Base-by-base conservation (phyloP, 2,329 filamentous ascomycete species). In the Pseudogymnoascus sp. region DNA sequence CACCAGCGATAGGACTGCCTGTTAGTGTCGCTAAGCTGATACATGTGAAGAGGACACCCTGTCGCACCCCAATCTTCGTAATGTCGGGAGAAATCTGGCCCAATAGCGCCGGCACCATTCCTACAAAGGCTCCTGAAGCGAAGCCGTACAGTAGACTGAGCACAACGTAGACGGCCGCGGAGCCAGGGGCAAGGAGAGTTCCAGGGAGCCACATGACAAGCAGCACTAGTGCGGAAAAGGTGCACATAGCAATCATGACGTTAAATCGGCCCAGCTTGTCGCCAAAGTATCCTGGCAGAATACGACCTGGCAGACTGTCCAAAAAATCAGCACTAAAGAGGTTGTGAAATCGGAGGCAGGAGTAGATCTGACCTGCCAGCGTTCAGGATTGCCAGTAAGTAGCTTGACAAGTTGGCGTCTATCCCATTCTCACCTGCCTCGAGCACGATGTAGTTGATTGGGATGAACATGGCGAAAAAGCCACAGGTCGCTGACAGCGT, bases 131-230 rank as follows among this genome's bases (percentile, higher is more conserved):
- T 0, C 85, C 86, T 0, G 81, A 84, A 1, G 80, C 80, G 60
- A 89, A 77, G 0, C 89, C 89, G 69, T 89, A 90, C 63, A 87
- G 77, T 0, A 79, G 75, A 0, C 83, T 77, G 80, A 88, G 91
- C 0, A 77, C 78, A 68, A 89, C 90, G n/a, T 53, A 53, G 3
- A 53, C n/a, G 14, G 46, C 46, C 11, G 46, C 46, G 8, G 46
- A 53, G 26, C 89, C 75, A 0, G 81, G 79, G 0, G 74, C 59
- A 0, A 61, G 24, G 4, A 77, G 7, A 89, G 74, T 0, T 81
- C 82, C 56, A 86, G 82, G 68, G 83, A 88, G 6, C 83, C 83
- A 37, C 86, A 89, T 0, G 81, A 85, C 40, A 79, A 81, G 71
- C 88, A 87, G 37, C 85, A 64, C 22, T 8, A 68, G 46, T 28